Percentiles rank a stretch among this genome's conserved stretches.
Evolutionary conservation across 176 grass and related monocot genomes (phyloP).

Genomic region (Carex pumila): DNA sequence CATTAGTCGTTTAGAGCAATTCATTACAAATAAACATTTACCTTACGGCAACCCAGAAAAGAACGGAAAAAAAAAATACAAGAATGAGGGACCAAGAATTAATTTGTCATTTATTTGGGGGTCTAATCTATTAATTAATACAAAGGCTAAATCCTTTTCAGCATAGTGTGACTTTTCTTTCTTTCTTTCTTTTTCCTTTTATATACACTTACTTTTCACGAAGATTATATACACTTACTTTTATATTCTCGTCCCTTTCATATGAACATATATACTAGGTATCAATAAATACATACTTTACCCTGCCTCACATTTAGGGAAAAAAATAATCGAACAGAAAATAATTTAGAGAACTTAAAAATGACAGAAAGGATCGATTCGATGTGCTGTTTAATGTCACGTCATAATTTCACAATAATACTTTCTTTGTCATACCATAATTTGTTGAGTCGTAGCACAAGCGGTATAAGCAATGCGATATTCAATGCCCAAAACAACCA

Average conservation of each 20-base stretch:
- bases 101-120: background rate
- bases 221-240: background rate
- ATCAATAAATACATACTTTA: background rate
- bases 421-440: background rate
- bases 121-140: no score
- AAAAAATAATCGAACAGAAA: background rate
- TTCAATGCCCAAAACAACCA: conserved; percentile 6
- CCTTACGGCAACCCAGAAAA: no score
- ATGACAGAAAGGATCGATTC: background rate
- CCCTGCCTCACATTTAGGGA: background rate
- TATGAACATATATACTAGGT: background rate
- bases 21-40: no score
- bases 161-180: background rate
- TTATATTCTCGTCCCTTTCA: background rate
- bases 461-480: conserved; percentile 1
- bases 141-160: background rate
- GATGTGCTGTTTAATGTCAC: background rate
- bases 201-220: background rate
- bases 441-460: conserved; percentile 3
- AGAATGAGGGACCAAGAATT: background rate
- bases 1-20: background rate
- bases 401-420: background rate
- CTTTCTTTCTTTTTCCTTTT: background rate
- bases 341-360: background rate
- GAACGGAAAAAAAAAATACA: background rate